phyloP scores from a whole-genome alignment of 768 basidiomycete genomes.

The Auriscalpium vulgare region DNA sequence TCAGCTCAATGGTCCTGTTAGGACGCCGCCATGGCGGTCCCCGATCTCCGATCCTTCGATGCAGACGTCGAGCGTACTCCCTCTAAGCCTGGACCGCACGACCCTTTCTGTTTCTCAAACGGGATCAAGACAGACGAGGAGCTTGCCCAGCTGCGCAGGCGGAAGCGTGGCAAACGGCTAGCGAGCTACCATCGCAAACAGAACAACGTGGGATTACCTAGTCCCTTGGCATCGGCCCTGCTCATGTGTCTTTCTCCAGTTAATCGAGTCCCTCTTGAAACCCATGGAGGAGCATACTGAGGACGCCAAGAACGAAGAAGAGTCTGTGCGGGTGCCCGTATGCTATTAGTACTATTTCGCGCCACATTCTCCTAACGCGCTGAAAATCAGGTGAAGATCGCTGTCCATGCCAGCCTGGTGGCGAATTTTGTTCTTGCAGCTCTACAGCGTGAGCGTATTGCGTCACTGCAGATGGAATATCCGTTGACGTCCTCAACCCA shows the following conservation, averaged over 20 bases:
- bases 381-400: conserved; percentile 70
- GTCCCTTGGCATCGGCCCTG: background rate
- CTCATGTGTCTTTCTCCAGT: conserved; percentile 33
- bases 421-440: conserved; percentile 68
- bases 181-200: conserved; percentile 63
- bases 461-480: background rate
- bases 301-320: conserved; percentile 68
- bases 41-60: conserved; percentile 8
- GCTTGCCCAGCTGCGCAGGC: conserved; percentile 50
- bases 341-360: conserved; percentile 17
- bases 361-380: background rate
- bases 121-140: conserved; percentile 56
- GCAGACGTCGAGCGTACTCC: conserved; percentile 34
- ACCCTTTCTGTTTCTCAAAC: conserved; percentile 62
- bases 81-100: conserved; percentile 27
- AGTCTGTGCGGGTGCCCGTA: conserved; percentile 59
- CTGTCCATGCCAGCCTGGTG: conserved; percentile 75
- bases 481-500: conserved; percentile 22
- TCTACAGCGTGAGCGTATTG: conserved; percentile 48
- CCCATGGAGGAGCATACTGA: conserved; percentile 84
- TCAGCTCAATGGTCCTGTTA: background rate
- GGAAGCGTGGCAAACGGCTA: conserved; percentile 52
- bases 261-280: conserved; percentile 83
- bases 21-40: conserved; percentile 10
- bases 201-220: conserved; percentile 48